Evolutionary conservation across 2,329 filamentous ascomycete genomes (phyloP).

Genomic region (Colletotrichum theobromicola): DNA sequence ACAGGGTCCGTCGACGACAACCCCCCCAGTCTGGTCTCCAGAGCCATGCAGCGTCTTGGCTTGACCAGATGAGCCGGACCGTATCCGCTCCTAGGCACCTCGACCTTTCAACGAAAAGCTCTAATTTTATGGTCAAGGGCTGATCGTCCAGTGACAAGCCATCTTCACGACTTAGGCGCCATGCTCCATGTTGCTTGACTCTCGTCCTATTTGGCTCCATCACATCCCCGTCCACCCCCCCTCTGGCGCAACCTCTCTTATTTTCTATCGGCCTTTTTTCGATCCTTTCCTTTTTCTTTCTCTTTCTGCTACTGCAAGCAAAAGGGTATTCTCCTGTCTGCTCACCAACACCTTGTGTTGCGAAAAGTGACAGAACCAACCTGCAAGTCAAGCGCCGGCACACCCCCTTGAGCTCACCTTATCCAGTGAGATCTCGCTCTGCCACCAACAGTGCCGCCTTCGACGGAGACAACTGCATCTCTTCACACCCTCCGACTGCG

Average conservation of each 20-base stretch:
- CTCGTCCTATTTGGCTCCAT: constrained; percentile 39
- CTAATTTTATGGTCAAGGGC: constrained; percentile 49
- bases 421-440: constrained; percentile 19
- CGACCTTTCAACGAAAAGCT: constrained; percentile 25
- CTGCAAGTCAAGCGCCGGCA: constrained; percentile 42
- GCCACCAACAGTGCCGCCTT: constrained; percentile 17
- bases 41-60: constrained; percentile 22
- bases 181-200: constrained; percentile 39
- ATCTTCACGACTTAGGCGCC: constrained; percentile 47
- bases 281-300: constrained; percentile 23
- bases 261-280: constrained; percentile 25
- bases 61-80: constrained; percentile 24
- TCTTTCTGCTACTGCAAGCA: constrained; percentile 7
- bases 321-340: neutral
- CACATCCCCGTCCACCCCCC: constrained; percentile 35
- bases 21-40: constrained; percentile 18
- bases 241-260: constrained; percentile 21
- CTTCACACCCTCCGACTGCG: constrained; percentile 30
- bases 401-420: constrained; percentile 21
- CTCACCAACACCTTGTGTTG: neutral
- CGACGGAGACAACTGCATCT: constrained; percentile 8
- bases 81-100: constrained; percentile 22
- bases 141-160: constrained; percentile 47
- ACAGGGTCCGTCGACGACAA: constrained; percentile 17
- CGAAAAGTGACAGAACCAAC: constrained; percentile 19